Evolutionary conservation across 441 rosid species (phyloP), one percentile per base, ranked within the genome.

Genomic region (Manihot esculenta): DNA sequence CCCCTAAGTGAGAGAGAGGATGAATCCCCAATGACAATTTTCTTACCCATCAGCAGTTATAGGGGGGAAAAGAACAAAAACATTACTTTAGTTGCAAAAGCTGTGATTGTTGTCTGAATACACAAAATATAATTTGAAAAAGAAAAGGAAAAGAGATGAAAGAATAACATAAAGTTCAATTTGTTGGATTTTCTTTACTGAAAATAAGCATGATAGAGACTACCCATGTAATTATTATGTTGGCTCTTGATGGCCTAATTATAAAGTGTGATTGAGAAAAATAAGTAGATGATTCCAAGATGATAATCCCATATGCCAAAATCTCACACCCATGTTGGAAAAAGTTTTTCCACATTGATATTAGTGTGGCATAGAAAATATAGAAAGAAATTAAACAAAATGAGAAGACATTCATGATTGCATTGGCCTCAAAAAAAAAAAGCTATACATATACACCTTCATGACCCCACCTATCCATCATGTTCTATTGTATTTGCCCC

Each of bases 381-480:
- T 10, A 21, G 55, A 69, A 70, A 55, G 17, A 10, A 51, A 41
- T 4, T 53, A 21, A 73, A 67, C 56, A 54, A 70, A 63, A 77
- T 67, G 76, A 76, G 74, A 76, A 57, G 75, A 76, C 79, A 72
- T 57, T 79, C 49, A 79, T 76, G 81, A 77, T 75, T 82, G 83
- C 87, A 74, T 55, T 35, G 51, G 66, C 68, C 78, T 59, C 76
- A 58, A 15, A 68, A 13, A 71, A 18, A 38, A 64, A 68, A 71
- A 57, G 74, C 80, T 82, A 82, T 80, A 82, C 87, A 85, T 81
- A 79, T 85, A 77, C 80, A 85, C 75, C 81, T 78, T 84, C 77
- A 60, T 54, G 64, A 72, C 77, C 86, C 82, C 82, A 73, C 72
- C 81, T 72, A 64, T 68, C 72, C 86, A 68, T 72, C 72, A 73